phyloP scores from a whole-genome alignment of 164 flowering plant species.

The Tinospora cordifolia region DNA sequence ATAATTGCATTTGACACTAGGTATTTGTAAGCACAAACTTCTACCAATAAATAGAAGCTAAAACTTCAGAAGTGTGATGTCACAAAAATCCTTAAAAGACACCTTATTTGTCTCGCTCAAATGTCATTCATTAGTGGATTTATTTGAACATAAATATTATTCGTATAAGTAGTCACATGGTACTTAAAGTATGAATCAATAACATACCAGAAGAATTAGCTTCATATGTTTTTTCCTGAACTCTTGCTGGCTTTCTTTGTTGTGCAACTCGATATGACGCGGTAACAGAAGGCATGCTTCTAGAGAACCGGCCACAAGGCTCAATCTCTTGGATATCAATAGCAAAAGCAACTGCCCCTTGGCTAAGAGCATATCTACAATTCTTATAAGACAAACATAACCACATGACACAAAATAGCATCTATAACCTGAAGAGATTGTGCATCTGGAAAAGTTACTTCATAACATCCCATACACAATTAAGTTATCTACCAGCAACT shows the following conservation, averaged over 20 bases:
- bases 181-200: background rate
- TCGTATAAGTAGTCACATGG: background rate
- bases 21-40: too few species aligned
- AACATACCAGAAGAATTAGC: constrained; percentile 27
- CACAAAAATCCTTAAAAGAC: too few species aligned
- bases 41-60: too few species aligned
- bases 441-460: background rate
- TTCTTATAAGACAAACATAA: constrained; percentile 24
- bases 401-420: background rate
- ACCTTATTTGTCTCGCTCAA: too few species aligned
- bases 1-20: too few species aligned
- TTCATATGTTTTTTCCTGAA: constrained; percentile 17
- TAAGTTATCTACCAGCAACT: background rate
- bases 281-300: constrained; percentile 26
- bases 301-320: constrained; percentile 12
- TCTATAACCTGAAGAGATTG: background rate
- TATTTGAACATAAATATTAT: too few species aligned
- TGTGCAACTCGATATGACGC: constrained; percentile 37
- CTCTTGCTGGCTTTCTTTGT: constrained; percentile 36
- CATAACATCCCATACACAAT: background rate
- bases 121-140: too few species aligned
- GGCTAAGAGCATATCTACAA: constrained; percentile 68
- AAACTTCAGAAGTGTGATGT: too few species aligned
- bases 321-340: constrained; percentile 56
- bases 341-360: constrained; percentile 73